Evolutionary conservation across 352 stramenopile genomes (phyloP), one percentile per base, ranked within the genome.

Genomic region (Plasmopara halstedii): DNA sequence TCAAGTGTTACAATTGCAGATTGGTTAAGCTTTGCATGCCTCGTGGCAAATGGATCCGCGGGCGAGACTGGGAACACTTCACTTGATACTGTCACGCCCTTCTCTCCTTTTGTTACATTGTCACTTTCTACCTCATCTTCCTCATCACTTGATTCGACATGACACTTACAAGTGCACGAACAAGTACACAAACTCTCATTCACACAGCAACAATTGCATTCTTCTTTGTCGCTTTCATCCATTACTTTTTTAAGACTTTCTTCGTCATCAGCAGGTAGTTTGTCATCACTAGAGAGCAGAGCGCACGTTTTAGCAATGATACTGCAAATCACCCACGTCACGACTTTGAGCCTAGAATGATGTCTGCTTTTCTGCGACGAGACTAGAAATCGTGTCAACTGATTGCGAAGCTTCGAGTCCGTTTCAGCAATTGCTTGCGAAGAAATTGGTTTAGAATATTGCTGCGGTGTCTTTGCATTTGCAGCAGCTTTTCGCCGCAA

Each of bases 231-330:
- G n/a, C 71, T 51, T 65, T 71, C 36, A 43, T 49, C 17, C 13
- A 46, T 19, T 55, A 48, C 27, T 53, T 56, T 42, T 2, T 21
- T 44, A 20, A 41, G 20, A 27, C 41, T 45, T 4, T 50, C 46
- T 0, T 26, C 48, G 33, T 58, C 60, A 0, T 60, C 56, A 41
- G 71, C 63, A 0, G 74, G 75, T 4, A 88, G 37, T 42, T 85
- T 85, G 42, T 91, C 80, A 32, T 87, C 72, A 7, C 74, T 73
- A 33, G 80, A 42, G 27, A 94, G 48, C 27, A 94, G 42, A 8
- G 73, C 70, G 40, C 89, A 81, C 25, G 85, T 88, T 55, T 94
- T 94, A 3, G 82, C 82, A 44, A 94, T 82, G 20, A 94, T 71
- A 10, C 79, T 81, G 20, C 79, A 94, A 20, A 94, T 58, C 9